Evolutionary conservation across 1,284 basidiomycete genomes (phyloP), one percentile per base, ranked within the genome.

Genomic region (Ceratobasidium sp.): DNA sequence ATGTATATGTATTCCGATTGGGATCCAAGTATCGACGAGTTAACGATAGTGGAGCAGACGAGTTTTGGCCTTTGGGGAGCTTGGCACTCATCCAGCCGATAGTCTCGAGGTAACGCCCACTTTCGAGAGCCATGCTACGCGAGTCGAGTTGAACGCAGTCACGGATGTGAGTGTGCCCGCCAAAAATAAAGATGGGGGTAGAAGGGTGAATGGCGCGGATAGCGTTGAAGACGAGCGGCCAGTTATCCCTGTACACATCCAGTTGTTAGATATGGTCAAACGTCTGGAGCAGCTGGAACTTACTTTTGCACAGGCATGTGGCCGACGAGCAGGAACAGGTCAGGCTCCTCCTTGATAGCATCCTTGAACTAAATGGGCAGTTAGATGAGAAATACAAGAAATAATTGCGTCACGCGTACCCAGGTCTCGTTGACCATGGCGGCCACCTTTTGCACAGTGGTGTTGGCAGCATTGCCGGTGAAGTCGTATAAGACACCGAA

Each of bases 101-200:
- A 6, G 94, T 95, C 82, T 96, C 94, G 89, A 95, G 91, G 80
- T 94, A 96, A 28, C 92, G 85, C 55, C 94, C 94, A 69, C 91
- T 93, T 77, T 93, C 91, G 44, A 95, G 81, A 0, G 88, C 84
- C 84, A 93, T 90, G 0, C 88, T 87, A 21, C 88, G 86, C 6
- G 86, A 85, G 78, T 91, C 90, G 32, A 86, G 81, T 79, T 88
- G 87, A 28, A 86, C 78, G 80, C 93, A 95, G 79, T 94, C 91
- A 70, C 92, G 88, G 73, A 94, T 90, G 78, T 94, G 93, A 0
- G 84, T 87, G 77, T 94, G 92, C 2, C 91, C 89, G 78, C 94
- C 94, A 63, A 95, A 87, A 75, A 95, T 90, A 64, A 93, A 78
- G 66, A 96, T 91, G 0, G 94, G 94, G 0, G 91, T 91, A 7